Percentiles rank a stretch among this genome's conserved stretches.
These are phyloP conservation scores for Pleurostoma richardsiae DNA, from an alignment of 2,329 filamentous ascomycete genomes.

Conservation along the genomic window DNA sequence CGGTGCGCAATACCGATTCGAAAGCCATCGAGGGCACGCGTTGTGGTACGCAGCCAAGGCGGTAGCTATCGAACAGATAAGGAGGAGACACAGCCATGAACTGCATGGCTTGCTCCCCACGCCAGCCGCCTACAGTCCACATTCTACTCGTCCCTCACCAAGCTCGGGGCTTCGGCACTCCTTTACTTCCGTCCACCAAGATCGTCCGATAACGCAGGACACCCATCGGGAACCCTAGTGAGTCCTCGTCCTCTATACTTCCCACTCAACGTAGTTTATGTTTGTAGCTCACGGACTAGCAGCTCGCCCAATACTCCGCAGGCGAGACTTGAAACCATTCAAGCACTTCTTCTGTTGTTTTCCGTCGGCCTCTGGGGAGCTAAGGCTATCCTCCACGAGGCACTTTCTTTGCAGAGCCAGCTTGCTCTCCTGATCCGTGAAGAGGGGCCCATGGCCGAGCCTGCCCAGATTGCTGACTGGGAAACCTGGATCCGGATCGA, in stretches of 20 bases:
- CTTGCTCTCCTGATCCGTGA: conserved; percentile 54
- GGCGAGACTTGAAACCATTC: conserved; percentile 59
- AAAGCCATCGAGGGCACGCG: conserved; percentile 52
- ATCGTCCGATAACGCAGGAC: conserved; percentile 51
- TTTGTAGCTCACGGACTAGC: conserved; percentile 2
- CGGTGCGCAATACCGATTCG: conserved; percentile 62
- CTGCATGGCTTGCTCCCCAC: conserved; percentile 52
- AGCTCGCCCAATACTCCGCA: conserved; percentile 56
- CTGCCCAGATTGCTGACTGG: conserved; percentile 48
- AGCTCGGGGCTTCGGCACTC: conserved; percentile 53
- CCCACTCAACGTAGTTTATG: not conserved
- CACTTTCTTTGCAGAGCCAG: conserved; percentile 53
- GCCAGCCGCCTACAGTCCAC: conserved; percentile 53
- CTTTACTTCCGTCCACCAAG: conserved; percentile 53
- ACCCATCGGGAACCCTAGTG: conserved; percentile 56
- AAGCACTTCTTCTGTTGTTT: conserved; percentile 57
- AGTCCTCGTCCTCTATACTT: conserved; percentile 18
- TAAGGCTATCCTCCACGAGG: conserved; percentile 55
- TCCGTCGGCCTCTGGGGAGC: conserved; percentile 57
- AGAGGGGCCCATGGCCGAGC: conserved; percentile 46
- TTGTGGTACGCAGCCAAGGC: conserved; percentile 58
- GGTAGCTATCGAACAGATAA: conserved; percentile 53
- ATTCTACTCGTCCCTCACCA: conserved; percentile 54
- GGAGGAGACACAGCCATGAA: conserved; percentile 51
- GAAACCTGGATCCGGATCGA: conserved; percentile 56